A percentile compares a stretch with the other conserved stretches of the same genome.
These are phyloP conservation scores for Botrytis medusae DNA, from an alignment of 2,329 filamentous ascomycete species.

Conservation along the genomic window DNA sequence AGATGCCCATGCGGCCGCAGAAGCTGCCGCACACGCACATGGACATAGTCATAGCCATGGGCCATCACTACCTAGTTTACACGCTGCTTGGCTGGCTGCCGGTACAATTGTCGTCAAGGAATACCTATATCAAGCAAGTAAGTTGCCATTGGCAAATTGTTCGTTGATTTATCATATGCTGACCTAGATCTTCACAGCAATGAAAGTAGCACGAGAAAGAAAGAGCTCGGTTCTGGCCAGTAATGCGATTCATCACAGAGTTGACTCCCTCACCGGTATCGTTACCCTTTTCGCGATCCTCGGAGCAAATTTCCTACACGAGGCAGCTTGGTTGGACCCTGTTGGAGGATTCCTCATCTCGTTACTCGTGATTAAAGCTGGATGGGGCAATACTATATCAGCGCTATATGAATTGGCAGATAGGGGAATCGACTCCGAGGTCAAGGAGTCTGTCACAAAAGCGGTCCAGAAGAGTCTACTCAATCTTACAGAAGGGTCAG, in stretches of 20 bases:
- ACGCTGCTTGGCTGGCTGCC: constrained; percentile 90
- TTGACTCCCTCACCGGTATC: constrained; percentile 93
- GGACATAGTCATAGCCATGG: constrained; percentile 63
- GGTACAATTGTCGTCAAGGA: constrained; percentile 92
- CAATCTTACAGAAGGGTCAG: constrained; percentile 52
- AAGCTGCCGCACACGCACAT: constrained; percentile 56
- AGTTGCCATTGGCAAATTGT: constrained; percentile 43
- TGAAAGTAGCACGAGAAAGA: constrained; percentile 92
- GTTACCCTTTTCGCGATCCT: constrained; percentile 88
- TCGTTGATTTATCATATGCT: constrained; percentile 19
- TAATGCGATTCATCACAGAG: constrained; percentile 93
- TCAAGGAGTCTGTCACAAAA: constrained; percentile 69
- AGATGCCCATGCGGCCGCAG: constrained; percentile 56
- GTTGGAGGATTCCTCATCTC: constrained; percentile 92
- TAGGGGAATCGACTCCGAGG: constrained; percentile 79
- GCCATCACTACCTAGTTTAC: constrained; percentile 74
- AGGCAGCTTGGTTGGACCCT: constrained; percentile 90
- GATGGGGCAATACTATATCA: constrained; percentile 78
- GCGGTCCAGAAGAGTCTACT: constrained; percentile 61
- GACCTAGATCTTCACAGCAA: constrained; percentile 56
- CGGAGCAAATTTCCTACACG: constrained; percentile 80
- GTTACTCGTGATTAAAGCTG: constrained; percentile 87
- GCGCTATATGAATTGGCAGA: constrained; percentile 90
- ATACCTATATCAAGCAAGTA: constrained; percentile 95
- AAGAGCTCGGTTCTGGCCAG: constrained; percentile 95